These are phyloP conservation scores for Globisporangium viniferum DNA, from an alignment of 352 stramenopile species.

Conservation along the genomic window DNA sequence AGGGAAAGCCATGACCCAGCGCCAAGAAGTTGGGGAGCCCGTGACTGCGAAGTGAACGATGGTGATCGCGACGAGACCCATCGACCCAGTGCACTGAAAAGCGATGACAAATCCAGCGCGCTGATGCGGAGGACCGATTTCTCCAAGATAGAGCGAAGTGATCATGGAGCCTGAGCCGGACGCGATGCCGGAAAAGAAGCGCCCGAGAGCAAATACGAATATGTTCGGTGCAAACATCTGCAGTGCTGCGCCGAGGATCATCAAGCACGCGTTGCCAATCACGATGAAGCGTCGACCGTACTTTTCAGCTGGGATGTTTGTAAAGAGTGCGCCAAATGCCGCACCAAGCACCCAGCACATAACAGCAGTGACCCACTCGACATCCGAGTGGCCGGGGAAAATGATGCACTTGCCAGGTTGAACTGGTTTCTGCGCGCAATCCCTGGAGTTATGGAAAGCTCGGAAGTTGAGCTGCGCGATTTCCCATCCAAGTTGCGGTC, in stretches of 20 bases:
- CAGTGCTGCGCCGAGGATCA: constrained; percentile 32
- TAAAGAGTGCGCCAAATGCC: constrained; percentile 28
- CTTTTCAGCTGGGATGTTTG: constrained; percentile 30
- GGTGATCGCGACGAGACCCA: constrained; percentile 33
- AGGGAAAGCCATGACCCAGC: constrained; percentile 39
- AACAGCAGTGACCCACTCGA: constrained; percentile 33
- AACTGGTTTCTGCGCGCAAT: constrained; percentile 25
- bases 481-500: constrained; percentile 38
- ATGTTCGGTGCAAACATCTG: constrained; percentile 39
- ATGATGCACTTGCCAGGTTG: constrained; percentile 31
- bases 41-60: constrained; percentile 34
- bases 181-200: constrained; percentile 34
- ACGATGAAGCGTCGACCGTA: constrained; percentile 34
- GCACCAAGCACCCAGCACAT: constrained; percentile 41
- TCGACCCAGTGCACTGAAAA: constrained; percentile 28
- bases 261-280: constrained; percentile 27
- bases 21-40: constrained; percentile 26
- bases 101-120: constrained; percentile 36
- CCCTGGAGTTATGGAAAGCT: constrained; percentile 35
- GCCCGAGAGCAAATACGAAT: constrained; percentile 35
- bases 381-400: constrained; percentile 34
- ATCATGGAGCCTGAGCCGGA: constrained; percentile 36
- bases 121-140: constrained; percentile 32
- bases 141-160: constrained; percentile 30
- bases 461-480: constrained; percentile 43